These are phyloP conservation scores for Solanum chmielewskii DNA, from an alignment of 257 asterid species.

Conservation along the genomic window DNA sequence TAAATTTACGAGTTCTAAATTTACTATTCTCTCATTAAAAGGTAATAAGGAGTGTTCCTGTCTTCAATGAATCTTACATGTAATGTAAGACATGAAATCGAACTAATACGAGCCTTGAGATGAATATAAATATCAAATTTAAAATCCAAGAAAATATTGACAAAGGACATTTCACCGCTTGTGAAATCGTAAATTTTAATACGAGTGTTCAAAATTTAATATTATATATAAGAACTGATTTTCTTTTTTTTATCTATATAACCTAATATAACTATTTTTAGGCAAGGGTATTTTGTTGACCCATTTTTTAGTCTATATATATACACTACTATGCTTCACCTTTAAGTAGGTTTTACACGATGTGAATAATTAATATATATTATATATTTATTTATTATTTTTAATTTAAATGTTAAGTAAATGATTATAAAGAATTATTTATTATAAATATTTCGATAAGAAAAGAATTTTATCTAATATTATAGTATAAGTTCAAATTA, in stretches of 20 bases:
- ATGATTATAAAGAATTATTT: too few relatives aligned
- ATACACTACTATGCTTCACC: background rate
- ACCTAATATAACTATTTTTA: background rate
- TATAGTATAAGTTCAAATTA: background rate
- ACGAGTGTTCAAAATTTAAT: background rate
- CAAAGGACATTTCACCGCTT: accelerated
- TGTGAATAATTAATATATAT: background rate
- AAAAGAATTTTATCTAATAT: too few relatives aligned
- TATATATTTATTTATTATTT: too few relatives aligned
- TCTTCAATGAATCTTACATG: background rate
- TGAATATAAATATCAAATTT: background rate
- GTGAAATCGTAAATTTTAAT: background rate
- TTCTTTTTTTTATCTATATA: background rate
- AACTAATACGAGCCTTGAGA: too few relatives aligned
- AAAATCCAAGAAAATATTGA: background rate
- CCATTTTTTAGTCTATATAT: background rate
- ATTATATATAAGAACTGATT: background rate
- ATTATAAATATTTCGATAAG: too few relatives aligned
- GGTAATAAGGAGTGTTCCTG: background rate
- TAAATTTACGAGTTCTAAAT: too few relatives aligned
- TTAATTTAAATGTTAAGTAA: too few relatives aligned
- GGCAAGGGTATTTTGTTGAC: background rate
- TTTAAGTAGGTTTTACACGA: background rate
- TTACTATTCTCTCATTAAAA: too few relatives aligned
- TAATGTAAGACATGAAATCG: too few relatives aligned